Evolutionary conservation across 208 protist genomes (phyloP).

Genomic region (Naegleria gruberi): DNA sequence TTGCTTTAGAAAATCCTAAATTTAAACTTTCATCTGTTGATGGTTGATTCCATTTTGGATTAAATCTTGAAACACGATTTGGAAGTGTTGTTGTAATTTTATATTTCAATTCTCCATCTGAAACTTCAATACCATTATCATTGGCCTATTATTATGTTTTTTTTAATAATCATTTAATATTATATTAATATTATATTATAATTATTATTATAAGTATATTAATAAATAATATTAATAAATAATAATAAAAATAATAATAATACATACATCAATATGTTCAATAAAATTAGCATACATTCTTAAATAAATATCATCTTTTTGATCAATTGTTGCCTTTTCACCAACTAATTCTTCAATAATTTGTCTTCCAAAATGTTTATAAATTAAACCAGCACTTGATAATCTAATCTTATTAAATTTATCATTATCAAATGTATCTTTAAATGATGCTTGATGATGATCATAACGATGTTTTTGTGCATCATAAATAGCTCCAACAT

Average conservation of each 20-base stretch:
- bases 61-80: constrained; percentile 62
- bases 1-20: constrained; percentile 64
- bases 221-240: too few relatives aligned
- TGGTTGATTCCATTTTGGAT: constrained; percentile 75
- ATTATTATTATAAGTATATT: too few relatives aligned
- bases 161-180: not conserved
- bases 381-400: constrained; percentile 80
- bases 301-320: constrained; percentile 62
- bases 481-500: constrained; percentile 89
- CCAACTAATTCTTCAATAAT: not conserved
- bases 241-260: too few relatives aligned
- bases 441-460: constrained; percentile 87
- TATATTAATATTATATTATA: too few relatives aligned
- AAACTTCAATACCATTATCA: constrained; percentile 24
- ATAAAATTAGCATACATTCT: constrained; percentile 75
- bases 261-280: constrained; percentile 82
- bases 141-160: constrained; percentile 23
- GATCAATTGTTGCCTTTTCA: constrained; percentile 36
- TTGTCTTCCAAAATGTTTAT: constrained; percentile 76
- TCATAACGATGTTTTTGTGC: constrained; percentile 64
- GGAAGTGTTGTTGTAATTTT: constrained; percentile 58
- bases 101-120: constrained; percentile 57
- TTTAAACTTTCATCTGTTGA: constrained; percentile 34
- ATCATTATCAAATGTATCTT: constrained; percentile 63
- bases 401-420: constrained; percentile 68